Evolutionary conservation across 192 early-diverging fungal species (phyloP), one percentile per base, ranked within the genome.

Genomic region (Spizellomyces sp.): DNA sequence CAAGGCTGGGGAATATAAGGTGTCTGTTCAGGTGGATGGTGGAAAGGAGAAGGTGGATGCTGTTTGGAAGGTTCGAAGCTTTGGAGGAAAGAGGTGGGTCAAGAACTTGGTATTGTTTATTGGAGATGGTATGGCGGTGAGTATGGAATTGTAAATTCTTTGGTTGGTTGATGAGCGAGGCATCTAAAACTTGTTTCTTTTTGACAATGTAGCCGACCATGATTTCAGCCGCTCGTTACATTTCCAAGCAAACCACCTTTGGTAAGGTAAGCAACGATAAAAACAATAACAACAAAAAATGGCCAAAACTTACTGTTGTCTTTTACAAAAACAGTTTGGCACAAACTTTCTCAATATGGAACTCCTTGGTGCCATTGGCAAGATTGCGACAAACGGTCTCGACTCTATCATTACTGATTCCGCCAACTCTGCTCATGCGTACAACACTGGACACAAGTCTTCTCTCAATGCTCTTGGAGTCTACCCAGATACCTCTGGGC

Each of bases 71-170:
- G 85, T 78, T 15, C 74, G 79, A 66, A 64, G 81, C 9, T 78
- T 72, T 45, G 58, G 69, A 12, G 79, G 77, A 66, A 77, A 80
- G 61, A 87, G 84, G 71, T 36, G 27, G 27, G 88, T 78, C 71
- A 88, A 88, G 81, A 89, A 89, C 76, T 78, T 85, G 6, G 80
- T 87, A 42, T 64, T 88, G 43, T 89, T 89, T 74, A 88, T 88
- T 69, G 83, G 84, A 69, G 88, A 89, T 62, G 88, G 87, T 80
- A 88, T 84, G 77, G 84, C 79, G 57, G 54, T 73, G 2, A 66
- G 42, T n/a, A 21, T 66, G n/a, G 60, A 66, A 66, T 45, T 70
- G 65, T 55, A n/a, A 19, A n/a, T 55, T 15, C 74, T 44, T 87
- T 3, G 27, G 27, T 36, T 36, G 0, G 3, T 36, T 36, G 0